Percentiles rank a stretch among this genome's conserved stretches.
Conservation (phyloP, 257 asterid species). For the Perilla frutescens region DNA sequence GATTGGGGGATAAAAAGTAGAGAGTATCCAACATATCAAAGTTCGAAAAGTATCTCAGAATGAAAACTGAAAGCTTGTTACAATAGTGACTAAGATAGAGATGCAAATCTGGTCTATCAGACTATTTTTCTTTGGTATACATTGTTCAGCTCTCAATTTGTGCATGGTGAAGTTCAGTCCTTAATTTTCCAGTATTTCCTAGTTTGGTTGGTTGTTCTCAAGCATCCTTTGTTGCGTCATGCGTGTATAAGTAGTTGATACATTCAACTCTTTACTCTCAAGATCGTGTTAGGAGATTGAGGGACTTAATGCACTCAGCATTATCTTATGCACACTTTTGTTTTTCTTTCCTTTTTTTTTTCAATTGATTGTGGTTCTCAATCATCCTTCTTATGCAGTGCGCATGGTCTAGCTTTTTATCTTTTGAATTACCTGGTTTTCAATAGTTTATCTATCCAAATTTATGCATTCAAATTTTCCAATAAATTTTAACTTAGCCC, state of each 20-base stretch:
- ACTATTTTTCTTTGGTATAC: neutral
- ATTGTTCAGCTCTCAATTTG: slow-evolving; percentile 12
- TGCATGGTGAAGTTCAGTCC: too few relatives aligned
- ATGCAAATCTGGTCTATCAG: too few relatives aligned
- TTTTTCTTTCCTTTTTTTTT: neutral
- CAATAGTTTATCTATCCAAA: neutral
- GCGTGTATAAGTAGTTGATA: neutral
- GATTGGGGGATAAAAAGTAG: neutral
- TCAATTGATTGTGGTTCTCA: neutral
- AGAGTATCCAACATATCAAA: neutral
- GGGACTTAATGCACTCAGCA: slow-evolving; percentile 10
- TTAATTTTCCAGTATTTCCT: neutral
- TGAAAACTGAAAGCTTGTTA: neutral
- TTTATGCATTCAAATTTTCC: neutral
- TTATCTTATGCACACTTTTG: neutral
- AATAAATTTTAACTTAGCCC: neutral
- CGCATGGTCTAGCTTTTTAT: neutral
- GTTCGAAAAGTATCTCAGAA: neutral
- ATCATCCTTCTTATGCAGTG: neutral
- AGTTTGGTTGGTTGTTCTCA: neutral
- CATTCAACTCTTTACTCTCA: neutral
- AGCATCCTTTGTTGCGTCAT: neutral
- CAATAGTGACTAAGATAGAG: neutral
- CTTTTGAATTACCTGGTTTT: neutral
- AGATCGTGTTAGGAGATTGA: neutral